These are phyloP conservation scores for Saraca asoca DNA, from an alignment of 331 rosid genomes.

Conservation along the genomic window DNA sequence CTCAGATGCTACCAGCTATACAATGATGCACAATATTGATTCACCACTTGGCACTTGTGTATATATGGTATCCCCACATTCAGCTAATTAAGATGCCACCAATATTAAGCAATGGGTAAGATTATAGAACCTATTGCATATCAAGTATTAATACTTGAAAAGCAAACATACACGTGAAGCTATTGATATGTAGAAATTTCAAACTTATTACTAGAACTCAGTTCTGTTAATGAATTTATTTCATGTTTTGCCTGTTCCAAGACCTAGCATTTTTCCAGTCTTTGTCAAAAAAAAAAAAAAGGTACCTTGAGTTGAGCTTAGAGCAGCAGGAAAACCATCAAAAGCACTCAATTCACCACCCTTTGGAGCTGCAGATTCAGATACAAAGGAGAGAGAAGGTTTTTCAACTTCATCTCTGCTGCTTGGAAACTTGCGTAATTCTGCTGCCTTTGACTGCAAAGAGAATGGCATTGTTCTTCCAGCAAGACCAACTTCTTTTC, in stretches of 20 bases:
- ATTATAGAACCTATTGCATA: slow-evolving; percentile 4
- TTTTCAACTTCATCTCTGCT: slow-evolving; percentile 78
- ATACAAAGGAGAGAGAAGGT: slow-evolving; percentile 46
- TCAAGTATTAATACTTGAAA: slow-evolving; percentile 6
- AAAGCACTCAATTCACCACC: slow-evolving; percentile 53
- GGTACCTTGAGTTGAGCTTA: slow-evolving; percentile 62
- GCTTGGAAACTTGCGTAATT: slow-evolving; percentile 54
- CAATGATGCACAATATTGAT: too few species aligned
- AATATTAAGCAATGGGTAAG: too few species aligned
- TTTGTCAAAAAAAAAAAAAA: slow-evolving; percentile 44
- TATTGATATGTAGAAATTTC: slow-evolving; percentile 44
- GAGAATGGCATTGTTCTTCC: slow-evolving; percentile 69
- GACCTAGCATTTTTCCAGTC: slow-evolving; percentile 45
- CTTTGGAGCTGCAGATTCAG: slow-evolving; percentile 61
- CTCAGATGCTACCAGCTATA: too few species aligned
- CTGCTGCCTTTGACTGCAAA: slow-evolving; percentile 72
- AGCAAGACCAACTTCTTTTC: slow-evolving; percentile 68
- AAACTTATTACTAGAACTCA: slow-evolving; percentile 39
- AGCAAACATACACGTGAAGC: not conserved
- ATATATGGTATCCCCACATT: too few species aligned
- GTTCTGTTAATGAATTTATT: slow-evolving; percentile 43
- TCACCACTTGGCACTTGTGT: too few species aligned
- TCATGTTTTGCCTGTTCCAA: slow-evolving; percentile 50
- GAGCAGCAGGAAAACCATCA: slow-evolving; percentile 48
- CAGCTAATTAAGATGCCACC: too few species aligned